Percentiles rank a stretch among this genome's conserved stretches.
Conservation (phyloP, 2,329 filamentous ascomycete species). For the Rutstroemia sp. region DNA sequence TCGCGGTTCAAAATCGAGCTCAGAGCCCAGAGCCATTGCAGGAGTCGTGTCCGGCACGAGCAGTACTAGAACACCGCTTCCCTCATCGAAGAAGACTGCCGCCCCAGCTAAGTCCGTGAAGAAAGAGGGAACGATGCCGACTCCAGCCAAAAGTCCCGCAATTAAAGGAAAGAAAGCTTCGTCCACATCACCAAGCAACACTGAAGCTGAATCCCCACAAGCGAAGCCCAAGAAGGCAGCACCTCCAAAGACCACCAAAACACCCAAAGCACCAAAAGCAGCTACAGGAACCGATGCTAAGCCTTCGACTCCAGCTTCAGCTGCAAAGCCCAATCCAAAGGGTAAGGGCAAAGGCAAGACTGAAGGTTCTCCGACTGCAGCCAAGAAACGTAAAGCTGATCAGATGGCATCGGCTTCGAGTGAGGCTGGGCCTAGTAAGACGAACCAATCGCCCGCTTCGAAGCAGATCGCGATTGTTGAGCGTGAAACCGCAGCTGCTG, state of each 20-base stretch:
- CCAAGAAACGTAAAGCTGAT: conserved; percentile 3
- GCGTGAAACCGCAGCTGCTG: not conserved
- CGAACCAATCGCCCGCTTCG: conserved; percentile 4
- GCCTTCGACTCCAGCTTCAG: not conserved
- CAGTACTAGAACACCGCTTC: no score
- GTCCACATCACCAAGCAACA: not conserved
- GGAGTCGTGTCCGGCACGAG: no score
- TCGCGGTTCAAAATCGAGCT: no score
- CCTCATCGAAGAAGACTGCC: not conserved
- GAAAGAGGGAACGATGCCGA: no score
- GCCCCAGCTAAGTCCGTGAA: not conserved
- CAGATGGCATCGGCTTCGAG: not conserved
- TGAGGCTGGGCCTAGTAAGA: conserved; percentile 1
- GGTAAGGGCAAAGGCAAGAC: not conserved
- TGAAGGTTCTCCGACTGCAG: not conserved
- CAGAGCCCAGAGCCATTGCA: no score
- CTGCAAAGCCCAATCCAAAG: not conserved
- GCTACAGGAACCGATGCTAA: not conserved
- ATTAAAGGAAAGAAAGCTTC: not conserved
- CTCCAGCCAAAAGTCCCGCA: not conserved
- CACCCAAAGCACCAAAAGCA: not conserved
- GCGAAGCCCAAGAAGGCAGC: not conserved
- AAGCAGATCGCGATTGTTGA: not conserved
- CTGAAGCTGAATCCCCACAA: not conserved
- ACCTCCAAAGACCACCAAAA: not conserved